Base-by-base conservation (phyloP, 169 alveolate genomes). In the Theileria annulata region DNA sequence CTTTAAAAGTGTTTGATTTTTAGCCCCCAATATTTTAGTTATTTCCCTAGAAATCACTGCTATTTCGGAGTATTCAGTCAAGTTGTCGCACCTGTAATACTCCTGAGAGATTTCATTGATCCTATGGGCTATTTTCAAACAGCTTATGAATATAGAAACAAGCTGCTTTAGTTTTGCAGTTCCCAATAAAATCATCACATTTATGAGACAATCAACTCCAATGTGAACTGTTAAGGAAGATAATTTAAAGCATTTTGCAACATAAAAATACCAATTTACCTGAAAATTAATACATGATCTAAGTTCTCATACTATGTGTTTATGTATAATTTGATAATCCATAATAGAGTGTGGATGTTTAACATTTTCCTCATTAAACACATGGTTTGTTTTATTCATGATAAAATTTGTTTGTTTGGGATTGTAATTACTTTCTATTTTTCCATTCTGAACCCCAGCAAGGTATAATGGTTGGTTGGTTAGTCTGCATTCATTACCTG, bases 51-150 rank as follows among this genome's bases (percentile, higher is more conserved):
- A 28, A 3, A 28, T 2, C 33, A 12, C 47, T 28, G 75, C 49
- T 28, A 67, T 27, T 28, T 67, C 75, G 15, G 63, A 28, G 47
- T 67, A 67, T 67, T 67, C 66, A 23, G 63, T 70, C 66, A 19
- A 59, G 28, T 82, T 81, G 4, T 80, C 73, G 21, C 90, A 67
- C 48, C 80, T 91, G 80, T 93, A 94, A 70, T 93, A 94, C 64
- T 94, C 97, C 84, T 87, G 92, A 0, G 96, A 92, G 54, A 87
- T 89, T 77, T 94, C 97, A 73, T 93, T 85, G 68, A 81, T 91
- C 12, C 91, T 93, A 79, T 94, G 97, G 1, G 97, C 95, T 23
- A 94, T 83, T 70, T 94, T 93, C 89, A 93, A 73, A 48, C 94
- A 92, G n/a, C 92, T 72, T 0, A 93, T 58, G 35, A 27, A 67